Conservation (phyloP, 345 rosid genomes). For the Camelina neglecta region DNA sequence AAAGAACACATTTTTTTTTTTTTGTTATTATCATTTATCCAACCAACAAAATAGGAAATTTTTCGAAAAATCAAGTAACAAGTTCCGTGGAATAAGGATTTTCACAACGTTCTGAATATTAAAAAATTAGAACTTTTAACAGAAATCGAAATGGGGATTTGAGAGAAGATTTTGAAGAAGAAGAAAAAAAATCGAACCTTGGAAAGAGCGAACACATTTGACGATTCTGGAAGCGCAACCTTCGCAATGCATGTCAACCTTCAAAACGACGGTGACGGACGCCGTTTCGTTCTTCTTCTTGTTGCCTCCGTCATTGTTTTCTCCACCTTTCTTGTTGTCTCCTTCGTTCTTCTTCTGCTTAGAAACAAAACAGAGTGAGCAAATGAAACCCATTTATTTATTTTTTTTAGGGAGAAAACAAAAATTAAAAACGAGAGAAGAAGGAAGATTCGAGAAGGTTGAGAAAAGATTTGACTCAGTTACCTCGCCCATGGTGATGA, state of each 20-base stretch:
- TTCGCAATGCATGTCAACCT: conserved; percentile 79
- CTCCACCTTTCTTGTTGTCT: conserved; percentile 35
- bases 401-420: not conserved
- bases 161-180: no score
- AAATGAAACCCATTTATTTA: conserved; percentile 35
- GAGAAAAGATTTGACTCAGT: not conserved
- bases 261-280: conserved; percentile 56
- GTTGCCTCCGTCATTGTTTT: conserved; percentile 5
- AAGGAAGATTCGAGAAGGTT: conserved; percentile 10
- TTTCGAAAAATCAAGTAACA: not conserved
- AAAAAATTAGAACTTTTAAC: not conserved
- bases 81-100: conserved; percentile 14
- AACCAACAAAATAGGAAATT: not conserved
- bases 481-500: conserved; percentile 44
- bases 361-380: conserved; percentile 40
- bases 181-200: conserved; percentile 48
- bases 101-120: conserved; percentile 24
- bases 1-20: not conserved
- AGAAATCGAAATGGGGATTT: not conserved
- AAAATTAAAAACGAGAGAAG: not conserved
- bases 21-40: not conserved
- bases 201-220: conserved; percentile 51
- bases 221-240: conserved; percentile 70
- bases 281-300: conserved; percentile 41
- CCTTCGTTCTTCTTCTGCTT: conserved; percentile 42